These are phyloP conservation scores for Penicillium sp. DNA, from an alignment of 2,329 filamentous ascomycete species.

Conservation along the genomic window DNA sequence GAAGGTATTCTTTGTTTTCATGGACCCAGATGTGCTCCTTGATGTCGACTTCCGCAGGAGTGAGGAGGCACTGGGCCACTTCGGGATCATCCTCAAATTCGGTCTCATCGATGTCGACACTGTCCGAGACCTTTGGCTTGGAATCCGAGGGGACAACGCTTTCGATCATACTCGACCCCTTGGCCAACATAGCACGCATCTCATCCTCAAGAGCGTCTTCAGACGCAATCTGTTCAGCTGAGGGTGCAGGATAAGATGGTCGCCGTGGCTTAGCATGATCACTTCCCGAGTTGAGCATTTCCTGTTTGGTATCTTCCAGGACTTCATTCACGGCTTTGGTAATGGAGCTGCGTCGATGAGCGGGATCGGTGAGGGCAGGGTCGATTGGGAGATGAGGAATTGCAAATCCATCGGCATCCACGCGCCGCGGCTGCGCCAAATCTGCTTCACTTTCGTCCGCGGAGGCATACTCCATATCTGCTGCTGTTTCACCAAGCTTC, in stretches of 20 bases:
- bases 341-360: slow-evolving; percentile 20
- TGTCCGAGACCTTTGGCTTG: slow-evolving; percentile 52
- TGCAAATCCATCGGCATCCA: slow-evolving; percentile 67
- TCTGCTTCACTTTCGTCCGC: slow-evolving; percentile 14
- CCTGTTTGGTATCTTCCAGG: slow-evolving; percentile 22
- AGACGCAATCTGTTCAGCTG: slow-evolving; percentile 59
- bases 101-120: slow-evolving; percentile 64
- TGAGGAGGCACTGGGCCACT: slow-evolving; percentile 74
- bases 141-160: slow-evolving; percentile 19
- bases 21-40: slow-evolving; percentile 95
- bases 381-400: slow-evolving; percentile 55
- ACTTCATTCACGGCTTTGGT: slow-evolving; percentile 24
- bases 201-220: slow-evolving; percentile 63
- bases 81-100: slow-evolving; percentile 91
- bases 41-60: slow-evolving; percentile 68
- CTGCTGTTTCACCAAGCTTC: slow-evolving; percentile 36
- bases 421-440: slow-evolving; percentile 38
- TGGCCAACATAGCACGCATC: slow-evolving; percentile 64
- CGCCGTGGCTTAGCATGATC: slow-evolving; percentile 32
- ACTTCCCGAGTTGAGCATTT: slow-evolving; percentile 21
- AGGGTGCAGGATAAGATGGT: slow-evolving; percentile 48
- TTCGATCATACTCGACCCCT: slow-evolving; percentile 38
- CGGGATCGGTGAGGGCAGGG: slow-evolving; percentile 37
- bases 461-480: slow-evolving; percentile 44
- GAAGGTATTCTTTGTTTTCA: slow-evolving; percentile 90